Evolutionary conservation across 129 eudicot genomes (phyloP).

Genomic region (Smallanthus sonchifolius): DNA sequence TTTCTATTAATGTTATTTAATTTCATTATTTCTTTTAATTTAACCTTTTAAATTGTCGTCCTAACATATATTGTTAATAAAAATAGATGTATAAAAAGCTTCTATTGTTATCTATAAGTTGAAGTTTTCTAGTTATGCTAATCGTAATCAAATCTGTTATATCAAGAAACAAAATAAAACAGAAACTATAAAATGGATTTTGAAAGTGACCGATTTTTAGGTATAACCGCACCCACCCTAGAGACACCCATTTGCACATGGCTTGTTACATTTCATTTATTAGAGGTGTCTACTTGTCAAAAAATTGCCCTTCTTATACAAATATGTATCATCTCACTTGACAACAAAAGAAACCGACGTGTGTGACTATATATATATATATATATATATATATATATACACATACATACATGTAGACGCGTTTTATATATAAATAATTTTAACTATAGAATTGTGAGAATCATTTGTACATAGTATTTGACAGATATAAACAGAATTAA

Average conservation of each 20-base stretch:
- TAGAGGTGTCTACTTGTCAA: not conserved
- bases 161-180: too few species aligned
- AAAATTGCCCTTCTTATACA: not conserved
- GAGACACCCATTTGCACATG: conserved; percentile 26
- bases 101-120: too few species aligned
- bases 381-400: not conserved
- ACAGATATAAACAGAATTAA: too few species aligned
- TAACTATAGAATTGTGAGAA: too few species aligned
- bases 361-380: not conserved
- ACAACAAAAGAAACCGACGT: not conserved
- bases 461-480: too few species aligned
- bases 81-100: too few species aligned
- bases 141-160: too few species aligned
- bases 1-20: too few species aligned
- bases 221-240: conserved; percentile 9
- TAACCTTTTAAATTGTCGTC: too few species aligned
- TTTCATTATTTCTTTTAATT: too few species aligned
- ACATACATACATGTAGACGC: not conserved
- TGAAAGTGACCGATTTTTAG: conserved; percentile 18
- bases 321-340: conserved; percentile 1
- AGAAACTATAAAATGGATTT: not conserved
- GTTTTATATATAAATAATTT: not conserved
- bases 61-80: too few species aligned
- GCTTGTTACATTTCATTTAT: conserved; percentile 27
- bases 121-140: too few species aligned